phyloP scores from a whole-genome alignment of 805 yeast genomes.

The Metschnikowia anglica region DNA sequence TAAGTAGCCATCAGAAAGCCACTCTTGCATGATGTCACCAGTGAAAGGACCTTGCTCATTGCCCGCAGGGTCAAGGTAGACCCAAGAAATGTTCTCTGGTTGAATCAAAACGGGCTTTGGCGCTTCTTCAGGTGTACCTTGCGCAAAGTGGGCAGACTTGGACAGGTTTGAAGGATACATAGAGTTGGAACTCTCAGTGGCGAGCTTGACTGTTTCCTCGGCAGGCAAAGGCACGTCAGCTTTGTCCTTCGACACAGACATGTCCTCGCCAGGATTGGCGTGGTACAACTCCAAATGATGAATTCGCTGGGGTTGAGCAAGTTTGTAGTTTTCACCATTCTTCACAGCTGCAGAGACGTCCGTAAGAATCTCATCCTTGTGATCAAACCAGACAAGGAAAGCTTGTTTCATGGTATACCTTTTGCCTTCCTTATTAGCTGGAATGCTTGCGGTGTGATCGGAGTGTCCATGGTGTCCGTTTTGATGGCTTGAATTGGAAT shows the following conservation, averaged over 20 bases:
- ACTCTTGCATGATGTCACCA: constrained; percentile 71
- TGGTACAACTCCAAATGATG: constrained; percentile 38
- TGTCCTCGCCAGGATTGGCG: constrained; percentile 4
- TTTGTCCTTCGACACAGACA: constrained; percentile 1
- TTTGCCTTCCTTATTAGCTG: constrained; percentile 41
- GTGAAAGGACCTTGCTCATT: constrained; percentile 79
- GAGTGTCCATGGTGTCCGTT: constrained; percentile 4
- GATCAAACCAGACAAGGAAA: constrained; percentile 49
- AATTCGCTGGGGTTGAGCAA: constrained; percentile 32
- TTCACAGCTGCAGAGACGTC: constrained; percentile 12
- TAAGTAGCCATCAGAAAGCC: constrained; percentile 67
- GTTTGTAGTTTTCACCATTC: constrained; percentile 32
- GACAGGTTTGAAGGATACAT: constrained; percentile 3
- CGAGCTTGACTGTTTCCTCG: not conserved
- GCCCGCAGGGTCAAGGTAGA: constrained; percentile 68
- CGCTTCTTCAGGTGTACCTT: not conserved
- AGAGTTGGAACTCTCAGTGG: not conserved
- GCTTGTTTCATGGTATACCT: constrained; percentile 53
- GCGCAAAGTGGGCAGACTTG: not conserved
- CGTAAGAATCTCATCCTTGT: constrained; percentile 26
- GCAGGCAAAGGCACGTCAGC: constrained; percentile 2
- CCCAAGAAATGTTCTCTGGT: constrained; percentile 54
- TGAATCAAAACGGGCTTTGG: constrained; percentile 11
- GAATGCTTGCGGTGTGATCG: constrained; percentile 23
- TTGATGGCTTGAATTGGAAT: not conserved